Conservation (phyloP, 1,284 basidiomycete species). For the Sanghuangporus baumii region DNA sequence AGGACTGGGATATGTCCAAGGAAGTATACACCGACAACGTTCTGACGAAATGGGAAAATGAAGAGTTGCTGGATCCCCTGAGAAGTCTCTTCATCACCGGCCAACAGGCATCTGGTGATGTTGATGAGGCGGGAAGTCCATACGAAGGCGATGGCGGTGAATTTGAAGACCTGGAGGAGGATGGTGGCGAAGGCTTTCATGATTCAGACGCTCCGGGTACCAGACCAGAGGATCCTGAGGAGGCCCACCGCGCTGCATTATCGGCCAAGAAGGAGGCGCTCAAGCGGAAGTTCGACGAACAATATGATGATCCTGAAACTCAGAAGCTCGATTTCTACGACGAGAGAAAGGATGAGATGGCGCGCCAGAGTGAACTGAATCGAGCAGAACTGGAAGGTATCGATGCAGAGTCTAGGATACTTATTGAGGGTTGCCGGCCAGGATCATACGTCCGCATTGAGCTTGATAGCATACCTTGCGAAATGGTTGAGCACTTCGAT, state of each 20-base stretch:
- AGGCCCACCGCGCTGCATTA: conserved; percentile 50
- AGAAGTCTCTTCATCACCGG: conserved; percentile 91
- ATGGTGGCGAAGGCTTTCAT: conserved; percentile 24
- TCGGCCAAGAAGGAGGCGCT: conserved; percentile 87
- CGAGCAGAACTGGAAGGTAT: conserved; percentile 82
- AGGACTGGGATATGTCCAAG: conserved; percentile 71
- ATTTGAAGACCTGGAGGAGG: conserved; percentile 35
- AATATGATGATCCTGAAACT: conserved; percentile 87
- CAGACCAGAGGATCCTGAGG: conserved; percentile 21
- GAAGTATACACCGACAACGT: conserved; percentile 41
- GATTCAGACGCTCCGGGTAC: conserved; percentile 27
- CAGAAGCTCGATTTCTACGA: conserved; percentile 84
- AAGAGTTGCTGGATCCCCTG: conserved; percentile 82
- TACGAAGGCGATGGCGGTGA: conserved; percentile 34
- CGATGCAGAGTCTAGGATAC: conserved; percentile 72
- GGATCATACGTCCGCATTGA: conserved; percentile 96
- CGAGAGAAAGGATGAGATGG: conserved; percentile 89
- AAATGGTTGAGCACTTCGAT: conserved; percentile 93
- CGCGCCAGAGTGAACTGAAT: conserved; percentile 81
- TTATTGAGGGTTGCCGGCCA: conserved; percentile 88
- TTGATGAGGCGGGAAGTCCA: conserved; percentile 43
- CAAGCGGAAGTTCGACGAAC: conserved; percentile 94
- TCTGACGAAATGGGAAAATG: conserved; percentile 78
- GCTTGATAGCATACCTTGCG: conserved; percentile 78
- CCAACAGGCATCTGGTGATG: conserved; percentile 31